phyloP scores from a whole-genome alignment of 768 basidiomycete species.

The Dacryopinax primogenitus region DNA sequence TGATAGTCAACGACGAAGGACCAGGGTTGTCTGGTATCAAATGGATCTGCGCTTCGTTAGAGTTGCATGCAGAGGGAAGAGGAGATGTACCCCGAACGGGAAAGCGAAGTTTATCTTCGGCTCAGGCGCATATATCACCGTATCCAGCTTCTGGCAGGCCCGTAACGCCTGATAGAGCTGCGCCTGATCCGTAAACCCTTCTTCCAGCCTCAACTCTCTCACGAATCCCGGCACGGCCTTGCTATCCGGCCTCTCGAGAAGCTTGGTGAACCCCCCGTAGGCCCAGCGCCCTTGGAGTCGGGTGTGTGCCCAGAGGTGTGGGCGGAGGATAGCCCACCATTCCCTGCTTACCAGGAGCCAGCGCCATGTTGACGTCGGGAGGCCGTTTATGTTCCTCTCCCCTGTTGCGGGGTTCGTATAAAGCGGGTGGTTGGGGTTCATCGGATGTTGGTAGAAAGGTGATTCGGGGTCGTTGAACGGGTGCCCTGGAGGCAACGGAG shows the following conservation, averaged over 20 bases:
- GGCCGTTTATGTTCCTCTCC: constrained; percentile 19
- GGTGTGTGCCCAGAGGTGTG: constrained; percentile 17
- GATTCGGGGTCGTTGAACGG: constrained; percentile 13
- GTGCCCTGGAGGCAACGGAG: constrained; percentile 6
- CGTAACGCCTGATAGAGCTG: not conserved
- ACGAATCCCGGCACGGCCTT: not conserved
- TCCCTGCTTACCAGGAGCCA: constrained; percentile 20
- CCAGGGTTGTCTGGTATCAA: not conserved
- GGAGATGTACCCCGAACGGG: not conserved
- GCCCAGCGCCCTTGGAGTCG: constrained; percentile 12
- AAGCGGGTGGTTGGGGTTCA: constrained; percentile 18
- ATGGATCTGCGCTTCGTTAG: not conserved
- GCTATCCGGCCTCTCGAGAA: not conserved
- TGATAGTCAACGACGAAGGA: not conserved
- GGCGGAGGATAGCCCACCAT: constrained; percentile 20
- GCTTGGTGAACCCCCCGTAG: constrained; percentile 5
- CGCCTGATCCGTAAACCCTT: not conserved
- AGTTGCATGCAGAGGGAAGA: not conserved
- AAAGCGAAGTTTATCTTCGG: not conserved
- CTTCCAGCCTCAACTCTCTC: not conserved
- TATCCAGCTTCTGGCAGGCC: not conserved
- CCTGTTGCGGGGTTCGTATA: constrained; percentile 21
- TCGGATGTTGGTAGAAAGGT: constrained; percentile 14
- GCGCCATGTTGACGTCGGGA: constrained; percentile 21
- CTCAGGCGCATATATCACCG: not conserved